A percentile compares a stretch with the other conserved stretches of the same genome.
Conservation (phyloP, 805 yeast genomes). For the Sugiyamaella americana region DNA sequence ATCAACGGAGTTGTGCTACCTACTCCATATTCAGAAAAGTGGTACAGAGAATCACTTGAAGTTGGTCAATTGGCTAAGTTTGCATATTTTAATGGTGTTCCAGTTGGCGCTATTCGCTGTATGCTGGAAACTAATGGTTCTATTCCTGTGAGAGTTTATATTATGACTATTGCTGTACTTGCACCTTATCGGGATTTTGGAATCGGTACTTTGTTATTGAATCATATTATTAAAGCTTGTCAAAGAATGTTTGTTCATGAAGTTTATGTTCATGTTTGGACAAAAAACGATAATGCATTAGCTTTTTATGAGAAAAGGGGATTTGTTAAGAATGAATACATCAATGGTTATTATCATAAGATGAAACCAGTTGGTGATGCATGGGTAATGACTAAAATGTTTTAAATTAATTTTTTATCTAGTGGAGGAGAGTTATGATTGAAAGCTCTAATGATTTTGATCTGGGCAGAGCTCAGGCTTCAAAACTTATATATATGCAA, state of each 20-base stretch:
- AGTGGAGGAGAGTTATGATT: too few relatives aligned
- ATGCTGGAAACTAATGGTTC: slow-evolving; percentile 33
- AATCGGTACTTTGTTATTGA: slow-evolving; percentile 54
- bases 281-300: slow-evolving; percentile 36
- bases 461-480: too few relatives aligned
- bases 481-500: too few relatives aligned
- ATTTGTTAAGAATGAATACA: slow-evolving; percentile 36
- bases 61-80: slow-evolving; percentile 49
- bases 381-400: slow-evolving; percentile 26
- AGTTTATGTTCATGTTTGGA: slow-evolving; percentile 49
- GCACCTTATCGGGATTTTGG: slow-evolving; percentile 56
- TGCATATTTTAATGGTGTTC: slow-evolving; percentile 66
- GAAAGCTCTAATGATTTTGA: too few relatives aligned
- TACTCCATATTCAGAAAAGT: slow-evolving; percentile 42
- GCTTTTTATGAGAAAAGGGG: slow-evolving; percentile 51
- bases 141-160: slow-evolving; percentile 37
- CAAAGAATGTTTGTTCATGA: slow-evolving; percentile 48
- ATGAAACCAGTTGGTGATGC: slow-evolving; percentile 46
- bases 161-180: slow-evolving; percentile 64
- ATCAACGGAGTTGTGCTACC: slow-evolving; percentile 53
- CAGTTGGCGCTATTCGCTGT: slow-evolving; percentile 73
- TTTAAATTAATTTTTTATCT: slow-evolving; percentile 15
- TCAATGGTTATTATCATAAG: slow-evolving; percentile 43
- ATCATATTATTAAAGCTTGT: slow-evolving; percentile 52
- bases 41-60: slow-evolving; percentile 45